Evolutionary conservation across 2,329 filamentous ascomycete species (phyloP), one percentile per base, ranked within the genome.

Genomic region (Paraphoma sp.): DNA sequence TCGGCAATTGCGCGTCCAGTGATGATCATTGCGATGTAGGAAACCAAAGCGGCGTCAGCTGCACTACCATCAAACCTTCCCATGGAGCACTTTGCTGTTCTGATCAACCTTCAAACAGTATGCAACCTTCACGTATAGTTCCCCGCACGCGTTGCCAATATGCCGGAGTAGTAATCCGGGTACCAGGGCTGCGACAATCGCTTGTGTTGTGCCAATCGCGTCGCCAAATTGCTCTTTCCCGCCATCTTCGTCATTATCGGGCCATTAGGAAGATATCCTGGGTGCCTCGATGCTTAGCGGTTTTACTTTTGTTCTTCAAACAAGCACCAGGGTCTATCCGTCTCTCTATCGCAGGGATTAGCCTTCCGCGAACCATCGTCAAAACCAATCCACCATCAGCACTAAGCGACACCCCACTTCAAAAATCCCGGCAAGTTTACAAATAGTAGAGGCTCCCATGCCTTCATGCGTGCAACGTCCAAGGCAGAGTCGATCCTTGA

Each of bases 331-430:
- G 57, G 52, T 52, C 50, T 33, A 40, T 45, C 44, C 17, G 54
- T 9, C 44, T 47, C 53, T 55, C 36, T 47, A 54, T 18, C 53
- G 54, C 71, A 72, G 58, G 71, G 70, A 64, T 71, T 45, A 60
- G 57, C 66, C 65, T 53, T 45, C 56, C 48, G 54, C 53, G 56
- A 56, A 47, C 53, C 54, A 63, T 52, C 53, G 40, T 63, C 56
- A 60, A 59, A 58, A 60, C 65, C 64, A 67, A 60, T 52, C 38
- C 46, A 43, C 54, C 51, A 46, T 47, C 44, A 49, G 48, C 31
- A 23, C 53, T 57, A 61, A 65, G 59, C 56, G 54, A 63, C 41
- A 41, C 57, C 51, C 46, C 41, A 63, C 67, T 51, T 62, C 59
- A 45, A 48, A 44, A 45, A 61, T 60, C 66, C 53, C 45, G 46